Percentiles rank a stretch among this genome's conserved stretches.
These are phyloP conservation scores for Ramalina peruviana DNA, from an alignment of 495 filamentous ascomycete genomes.

Conservation along the genomic window DNA sequence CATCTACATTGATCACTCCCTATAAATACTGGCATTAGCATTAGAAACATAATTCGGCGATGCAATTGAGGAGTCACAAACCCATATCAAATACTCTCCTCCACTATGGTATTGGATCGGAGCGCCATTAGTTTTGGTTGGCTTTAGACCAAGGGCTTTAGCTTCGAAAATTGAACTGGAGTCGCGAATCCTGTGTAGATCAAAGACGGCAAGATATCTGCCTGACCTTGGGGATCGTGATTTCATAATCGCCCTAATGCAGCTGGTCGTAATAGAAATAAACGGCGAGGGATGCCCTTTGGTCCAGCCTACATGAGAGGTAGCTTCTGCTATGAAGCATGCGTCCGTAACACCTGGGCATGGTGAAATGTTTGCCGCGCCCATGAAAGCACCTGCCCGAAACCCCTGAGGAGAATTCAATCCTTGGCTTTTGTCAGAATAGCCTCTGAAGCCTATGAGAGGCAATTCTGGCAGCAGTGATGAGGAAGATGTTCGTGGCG, in stretches of 20 bases:
- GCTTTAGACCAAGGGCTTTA: not conserved
- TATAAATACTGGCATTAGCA: not conserved
- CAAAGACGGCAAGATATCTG: not conserved
- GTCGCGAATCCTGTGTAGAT: not conserved
- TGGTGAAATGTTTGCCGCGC: not conserved
- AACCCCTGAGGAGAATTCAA: not conserved
- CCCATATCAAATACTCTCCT: not conserved
- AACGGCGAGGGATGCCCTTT: not conserved
- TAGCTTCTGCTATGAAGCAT: not conserved
- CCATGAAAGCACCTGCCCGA: not conserved
- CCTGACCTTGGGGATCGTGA: not conserved
- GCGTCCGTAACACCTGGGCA: not conserved
- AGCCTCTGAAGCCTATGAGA: not conserved
- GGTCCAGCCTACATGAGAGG: not conserved
- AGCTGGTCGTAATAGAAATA: not conserved
- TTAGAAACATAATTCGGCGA: not conserved
- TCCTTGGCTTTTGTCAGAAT: not conserved
- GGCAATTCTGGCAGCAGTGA: no score
- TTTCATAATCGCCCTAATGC: not conserved
- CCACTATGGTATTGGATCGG: not conserved
- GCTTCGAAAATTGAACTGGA: not conserved
- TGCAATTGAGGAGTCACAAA: not conserved
- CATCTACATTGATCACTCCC: not conserved
- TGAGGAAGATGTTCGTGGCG: no score
- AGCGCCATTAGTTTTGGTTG: not conserved